Evolutionary conservation across 176 grass and related monocot species (phyloP).

Genomic region (Triticum turgidum): DNA sequence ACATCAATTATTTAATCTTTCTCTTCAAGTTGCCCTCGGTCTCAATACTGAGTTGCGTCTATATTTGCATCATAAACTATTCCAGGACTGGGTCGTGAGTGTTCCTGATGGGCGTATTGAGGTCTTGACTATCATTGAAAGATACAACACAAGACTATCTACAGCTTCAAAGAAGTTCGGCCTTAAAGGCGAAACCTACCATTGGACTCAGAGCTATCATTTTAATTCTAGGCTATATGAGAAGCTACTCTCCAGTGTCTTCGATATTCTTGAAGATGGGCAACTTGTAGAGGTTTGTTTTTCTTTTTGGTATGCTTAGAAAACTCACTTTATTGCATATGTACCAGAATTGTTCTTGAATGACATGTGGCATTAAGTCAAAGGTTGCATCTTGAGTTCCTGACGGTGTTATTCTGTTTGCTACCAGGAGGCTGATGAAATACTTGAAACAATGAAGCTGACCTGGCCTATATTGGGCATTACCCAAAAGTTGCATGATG

Average conservation of each 20-base stretch:
- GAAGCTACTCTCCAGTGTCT: slow-evolving; percentile 80
- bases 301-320: slow-evolving; percentile 30
- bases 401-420: slow-evolving; percentile 37
- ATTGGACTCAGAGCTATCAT: slow-evolving; percentile 73
- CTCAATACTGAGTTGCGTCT: slow-evolving; percentile 10
- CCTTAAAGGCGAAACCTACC: slow-evolving; percentile 60
- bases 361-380: slow-evolving; percentile 12
- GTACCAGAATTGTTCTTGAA: slow-evolving; percentile 18
- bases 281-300: slow-evolving; percentile 76
- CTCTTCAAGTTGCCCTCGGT: neutral
- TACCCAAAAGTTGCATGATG: slow-evolving; percentile 65
- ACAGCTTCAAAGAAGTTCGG: slow-evolving; percentile 49
- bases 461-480: slow-evolving; percentile 82
- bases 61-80: slow-evolving; percentile 22
- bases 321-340: slow-evolving; percentile 3
- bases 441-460: slow-evolving; percentile 60
- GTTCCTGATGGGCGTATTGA: slow-evolving; percentile 59
- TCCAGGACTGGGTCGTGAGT: slow-evolving; percentile 75
- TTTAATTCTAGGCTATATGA: slow-evolving; percentile 87
- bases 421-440: slow-evolving; percentile 88
- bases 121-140: slow-evolving; percentile 69
- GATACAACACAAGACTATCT: slow-evolving; percentile 61
- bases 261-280: slow-evolving; percentile 97
- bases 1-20: slow-evolving; percentile 3
- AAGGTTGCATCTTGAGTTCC: slow-evolving; percentile 33